Conservation (phyloP, 495 filamentous ascomycete species). For the Bacidia gigantensis region DNA sequence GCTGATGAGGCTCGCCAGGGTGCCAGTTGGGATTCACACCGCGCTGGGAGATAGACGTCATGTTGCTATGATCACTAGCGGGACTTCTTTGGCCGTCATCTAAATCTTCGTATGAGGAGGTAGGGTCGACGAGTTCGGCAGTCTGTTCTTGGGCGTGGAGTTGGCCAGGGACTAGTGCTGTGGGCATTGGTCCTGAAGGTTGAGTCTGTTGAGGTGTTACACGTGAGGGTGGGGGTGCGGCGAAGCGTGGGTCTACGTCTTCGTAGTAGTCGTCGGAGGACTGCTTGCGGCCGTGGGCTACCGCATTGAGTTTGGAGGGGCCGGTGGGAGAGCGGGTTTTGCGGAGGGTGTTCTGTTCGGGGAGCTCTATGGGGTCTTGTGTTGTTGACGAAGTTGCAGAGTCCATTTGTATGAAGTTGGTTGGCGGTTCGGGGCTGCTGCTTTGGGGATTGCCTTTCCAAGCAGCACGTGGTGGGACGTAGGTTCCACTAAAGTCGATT, state of each 20-base stretch:
- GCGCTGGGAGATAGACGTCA: conserved; percentile 74
- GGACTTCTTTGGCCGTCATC: conserved; percentile 54
- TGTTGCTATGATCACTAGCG: conserved; percentile 61
- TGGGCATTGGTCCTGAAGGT: conserved; percentile 17
- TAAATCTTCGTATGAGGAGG: conserved; percentile 38
- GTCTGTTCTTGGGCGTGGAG: conserved; percentile 23
- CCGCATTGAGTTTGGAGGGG: conserved; percentile 18
- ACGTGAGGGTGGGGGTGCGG: conserved; percentile 22
- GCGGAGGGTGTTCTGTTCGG: conserved; percentile 21
- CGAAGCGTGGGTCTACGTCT: conserved; percentile 86
- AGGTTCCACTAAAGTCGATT: conserved; percentile 33
- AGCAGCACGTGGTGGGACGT: conserved; percentile 46
- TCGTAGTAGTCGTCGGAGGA: conserved; percentile 64
- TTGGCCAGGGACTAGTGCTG: conserved; percentile 23
- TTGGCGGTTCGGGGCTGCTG: conserved; percentile 7
- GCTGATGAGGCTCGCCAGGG: conserved; percentile 21
- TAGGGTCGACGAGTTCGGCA: conserved; percentile 21
- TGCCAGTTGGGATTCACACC: conserved; percentile 77
- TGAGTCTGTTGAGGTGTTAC: conserved; percentile 6
- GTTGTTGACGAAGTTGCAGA: conserved; percentile 16
- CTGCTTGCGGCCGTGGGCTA: conserved; percentile 28
- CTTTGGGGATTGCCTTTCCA: conserved; percentile 22
- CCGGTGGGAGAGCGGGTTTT: conserved; percentile 24
- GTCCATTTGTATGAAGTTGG: conserved; percentile 8
- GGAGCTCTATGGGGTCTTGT: conserved; percentile 29